Base-by-base conservation (phyloP, 2,329 filamentous ascomycete genomes). In the Ustulina deusta region DNA sequence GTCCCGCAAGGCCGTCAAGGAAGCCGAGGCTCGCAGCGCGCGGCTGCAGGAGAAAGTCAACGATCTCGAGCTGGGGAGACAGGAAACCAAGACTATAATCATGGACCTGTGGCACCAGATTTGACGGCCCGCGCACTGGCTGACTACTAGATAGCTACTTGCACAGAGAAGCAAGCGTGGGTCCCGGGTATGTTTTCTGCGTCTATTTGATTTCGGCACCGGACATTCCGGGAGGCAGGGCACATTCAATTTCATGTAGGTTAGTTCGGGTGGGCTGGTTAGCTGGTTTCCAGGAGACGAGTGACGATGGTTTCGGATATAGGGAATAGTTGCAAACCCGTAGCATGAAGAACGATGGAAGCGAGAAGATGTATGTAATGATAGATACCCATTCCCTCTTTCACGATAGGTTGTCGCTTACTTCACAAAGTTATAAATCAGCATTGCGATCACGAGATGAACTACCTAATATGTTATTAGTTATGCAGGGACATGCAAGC, bases 1-100 rank as follows among this genome's bases (percentile, higher is more conserved):
- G 6, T 85, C 87, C 3, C 81, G 92, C n/a, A 78, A 86, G 9
- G 86, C 85, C 3, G 75, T 93, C 38, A 89, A 87, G 74, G 83
- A 84, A 4, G 90, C 89, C 70, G 90, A 95, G 34, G 74, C 74
- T n/a, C 77, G 74, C 58, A 79, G 81, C 48, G 78, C 78, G 3
- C 69, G 71, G 60, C 66, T 85, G 61, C 78, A 83, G 73, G 75
- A 75, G 44, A 74, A 76, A 34, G 72, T 84, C 4, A 73, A 73
- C 7, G 77, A 75, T 17, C 72, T 85, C n/a, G 82, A 85, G 75
- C 79, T 79, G 27, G 73, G 75, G 63, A 74, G 78, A 7, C 68
- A 65, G 61, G 62, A 63, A 6, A 4, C 59, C 4, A 36, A 59
- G 32, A 44, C 17, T 17, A 11, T 61, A 34, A 48, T 71, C 5